Conservation (phyloP, 768 basidiomycete species). For the Rhodotorula toruloides region DNA sequence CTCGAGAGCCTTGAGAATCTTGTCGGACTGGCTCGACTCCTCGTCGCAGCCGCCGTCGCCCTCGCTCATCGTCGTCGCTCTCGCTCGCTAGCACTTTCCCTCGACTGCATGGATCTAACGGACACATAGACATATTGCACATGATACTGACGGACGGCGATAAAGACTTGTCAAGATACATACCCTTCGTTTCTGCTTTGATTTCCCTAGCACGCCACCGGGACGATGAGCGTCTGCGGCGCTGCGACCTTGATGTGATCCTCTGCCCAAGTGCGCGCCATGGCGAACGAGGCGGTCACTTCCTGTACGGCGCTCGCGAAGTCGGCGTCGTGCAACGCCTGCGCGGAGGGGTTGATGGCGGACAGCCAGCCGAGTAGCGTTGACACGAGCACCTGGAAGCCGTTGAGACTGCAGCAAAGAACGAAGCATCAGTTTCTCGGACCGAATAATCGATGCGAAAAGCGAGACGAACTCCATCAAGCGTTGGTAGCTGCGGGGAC, state of each 20-base stretch:
- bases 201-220: too few species aligned
- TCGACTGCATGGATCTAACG: too few species aligned
- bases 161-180: too few species aligned
- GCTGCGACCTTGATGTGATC: constrained; percentile 16
- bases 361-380: constrained; percentile 9
- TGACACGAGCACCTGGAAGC: constrained; percentile 20
- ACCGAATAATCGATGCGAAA: background rate
- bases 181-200: too few species aligned
- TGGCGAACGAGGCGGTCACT: background rate
- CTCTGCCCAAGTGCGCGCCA: background rate
- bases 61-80: constrained; percentile 61
- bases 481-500: constrained; percentile 2
- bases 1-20: constrained; percentile 70
- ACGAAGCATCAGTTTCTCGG: background rate
- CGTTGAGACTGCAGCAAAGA: constrained; percentile 6
- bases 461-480: constrained; percentile 25
- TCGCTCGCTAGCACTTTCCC: too few species aligned
- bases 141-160: too few species aligned
- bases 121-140: too few species aligned
- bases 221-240: constrained; percentile 17
- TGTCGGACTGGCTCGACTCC: constrained; percentile 60
- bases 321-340: constrained; percentile 16
- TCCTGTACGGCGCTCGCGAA: background rate
- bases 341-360: background rate
- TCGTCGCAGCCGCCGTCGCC: constrained; percentile 69